Percentiles rank a stretch among this genome's conserved stretches.
phyloP scores from a whole-genome alignment of 1,284 basidiomycete genomes.

The Trichosporon faecale region DNA sequence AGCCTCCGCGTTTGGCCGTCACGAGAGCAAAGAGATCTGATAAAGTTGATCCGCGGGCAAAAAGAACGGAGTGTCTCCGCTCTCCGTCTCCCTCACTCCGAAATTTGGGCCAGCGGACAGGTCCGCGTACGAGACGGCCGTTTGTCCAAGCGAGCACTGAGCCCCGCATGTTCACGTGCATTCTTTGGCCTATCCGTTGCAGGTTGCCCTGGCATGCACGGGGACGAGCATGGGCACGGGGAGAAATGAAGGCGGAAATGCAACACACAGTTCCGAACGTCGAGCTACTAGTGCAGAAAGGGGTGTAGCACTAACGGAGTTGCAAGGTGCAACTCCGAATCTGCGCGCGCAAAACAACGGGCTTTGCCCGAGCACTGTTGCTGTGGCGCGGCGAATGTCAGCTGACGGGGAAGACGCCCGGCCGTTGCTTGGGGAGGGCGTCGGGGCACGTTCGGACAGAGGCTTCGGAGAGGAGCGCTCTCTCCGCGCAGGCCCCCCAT shows the following conservation, averaged over 20 bases:
- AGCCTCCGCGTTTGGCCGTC: neutral
- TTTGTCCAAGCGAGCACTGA: neutral
- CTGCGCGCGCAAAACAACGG: neutral
- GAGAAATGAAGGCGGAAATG: neutral
- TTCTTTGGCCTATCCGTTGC: neutral
- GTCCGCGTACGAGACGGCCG: slow-evolving; percentile 1
- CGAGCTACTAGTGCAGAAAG: too few species aligned
- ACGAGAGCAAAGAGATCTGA: too few species aligned
- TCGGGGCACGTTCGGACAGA: too few species aligned
- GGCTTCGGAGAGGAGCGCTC: too few species aligned
- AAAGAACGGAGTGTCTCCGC: neutral
- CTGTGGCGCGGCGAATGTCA: neutral
- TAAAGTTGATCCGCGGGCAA: slow-evolving; percentile 4
- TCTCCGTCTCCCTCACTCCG: neutral
- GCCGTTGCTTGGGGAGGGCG: too few species aligned
- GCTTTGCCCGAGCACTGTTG: neutral
- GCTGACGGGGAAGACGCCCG: neutral
- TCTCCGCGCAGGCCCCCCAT: too few species aligned
- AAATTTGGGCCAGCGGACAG: neutral
- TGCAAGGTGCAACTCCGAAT: neutral
- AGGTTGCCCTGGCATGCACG: neutral
- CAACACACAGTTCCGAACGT: neutral
- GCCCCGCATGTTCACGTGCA: neutral
- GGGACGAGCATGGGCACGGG: neutral
- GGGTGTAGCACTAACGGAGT: neutral